Conservation (phyloP, 768 basidiomycete genomes). For the Phylloporus rhodoxanthus region DNA sequence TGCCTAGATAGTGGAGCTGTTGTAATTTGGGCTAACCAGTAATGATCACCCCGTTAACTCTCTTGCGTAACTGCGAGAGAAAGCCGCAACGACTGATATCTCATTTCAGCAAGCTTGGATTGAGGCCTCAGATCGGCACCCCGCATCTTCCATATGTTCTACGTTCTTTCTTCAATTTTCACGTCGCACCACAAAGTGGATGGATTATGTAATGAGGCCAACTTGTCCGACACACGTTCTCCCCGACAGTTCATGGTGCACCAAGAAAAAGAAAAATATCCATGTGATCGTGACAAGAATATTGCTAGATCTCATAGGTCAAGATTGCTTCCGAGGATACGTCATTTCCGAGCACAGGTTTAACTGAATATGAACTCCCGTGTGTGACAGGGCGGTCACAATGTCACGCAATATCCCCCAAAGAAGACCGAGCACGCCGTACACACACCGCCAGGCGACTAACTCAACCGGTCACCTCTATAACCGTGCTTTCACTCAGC, state of each 20-base stretch:
- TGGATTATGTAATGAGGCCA: background rate
- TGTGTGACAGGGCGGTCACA: conserved; percentile 25
- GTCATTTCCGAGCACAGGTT: conserved; percentile 29
- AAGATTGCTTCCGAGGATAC: background rate
- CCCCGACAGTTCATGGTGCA: background rate
- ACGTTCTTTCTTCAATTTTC: no score
- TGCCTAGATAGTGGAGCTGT: background rate
- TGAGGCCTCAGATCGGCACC: background rate
- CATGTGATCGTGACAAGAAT: background rate
- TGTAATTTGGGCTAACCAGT: background rate
- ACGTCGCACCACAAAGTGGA: background rate
- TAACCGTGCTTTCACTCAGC: conserved; percentile 14
- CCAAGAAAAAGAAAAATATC: background rate
- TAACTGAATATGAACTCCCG: conserved; percentile 20
- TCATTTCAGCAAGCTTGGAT: no score
- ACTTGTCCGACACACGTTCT: background rate
- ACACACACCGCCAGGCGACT: background rate
- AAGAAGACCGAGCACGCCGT: conserved; percentile 12
- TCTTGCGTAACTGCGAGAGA: background rate
- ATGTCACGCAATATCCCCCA: conserved; percentile 24
- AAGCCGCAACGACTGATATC: background rate
- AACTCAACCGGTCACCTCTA: conserved; percentile 6
- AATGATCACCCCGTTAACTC: background rate
- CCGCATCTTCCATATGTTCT: background rate
- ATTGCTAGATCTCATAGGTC: conserved; percentile 1